A percentile compares a stretch with the other conserved stretches of the same genome.
Conservation (phyloP, 805 yeast species). For the Cyberlindnera xishuangbannaensis region DNA sequence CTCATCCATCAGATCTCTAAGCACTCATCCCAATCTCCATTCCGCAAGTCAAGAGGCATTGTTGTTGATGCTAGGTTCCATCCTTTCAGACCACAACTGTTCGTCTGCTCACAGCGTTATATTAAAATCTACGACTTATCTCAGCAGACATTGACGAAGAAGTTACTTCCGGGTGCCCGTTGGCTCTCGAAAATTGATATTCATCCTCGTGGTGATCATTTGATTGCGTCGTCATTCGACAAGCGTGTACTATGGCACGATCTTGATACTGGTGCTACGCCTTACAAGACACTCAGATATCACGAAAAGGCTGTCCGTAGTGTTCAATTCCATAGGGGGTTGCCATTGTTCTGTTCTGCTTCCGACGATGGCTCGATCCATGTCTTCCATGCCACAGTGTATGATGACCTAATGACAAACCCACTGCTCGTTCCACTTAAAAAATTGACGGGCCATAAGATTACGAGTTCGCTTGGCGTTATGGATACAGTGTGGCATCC, state of each 20-base stretch:
- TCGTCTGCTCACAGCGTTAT: conserved; percentile 91
- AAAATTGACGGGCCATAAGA: conserved; percentile 86
- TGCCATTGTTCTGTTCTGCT: conserved; percentile 91
- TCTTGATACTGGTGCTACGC: conserved; percentile 79
- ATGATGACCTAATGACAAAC: conserved; percentile 91
- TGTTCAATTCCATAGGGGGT: conserved; percentile 77
- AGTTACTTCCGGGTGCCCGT: conserved; percentile 90
- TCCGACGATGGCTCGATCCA: conserved; percentile 92
- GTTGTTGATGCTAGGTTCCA: conserved; percentile 96
- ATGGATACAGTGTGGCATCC: conserved; percentile 93
- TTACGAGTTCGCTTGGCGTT: conserved; percentile 77
- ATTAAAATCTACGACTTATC: conserved; percentile 87
- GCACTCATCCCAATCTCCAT: conserved; percentile 94
- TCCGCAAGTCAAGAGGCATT: conserved; percentile 86
- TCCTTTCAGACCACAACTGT: conserved; percentile 89
- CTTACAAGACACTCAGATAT: conserved; percentile 92
- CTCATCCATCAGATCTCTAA: conserved; percentile 91
- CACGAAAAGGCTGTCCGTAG: conserved; percentile 92
- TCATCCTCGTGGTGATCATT: conserved; percentile 94
- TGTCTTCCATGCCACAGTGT: conserved; percentile 94
- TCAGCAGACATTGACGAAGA: conserved; percentile 76
- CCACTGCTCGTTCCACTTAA: conserved; percentile 95
- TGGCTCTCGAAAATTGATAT: conserved; percentile 90
- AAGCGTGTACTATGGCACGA: conserved; percentile 97
- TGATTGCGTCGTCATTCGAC: conserved; percentile 88